Evolutionary conservation across 768 basidiomycete genomes (phyloP).

Genomic region (Boletus tomentosulus): DNA sequence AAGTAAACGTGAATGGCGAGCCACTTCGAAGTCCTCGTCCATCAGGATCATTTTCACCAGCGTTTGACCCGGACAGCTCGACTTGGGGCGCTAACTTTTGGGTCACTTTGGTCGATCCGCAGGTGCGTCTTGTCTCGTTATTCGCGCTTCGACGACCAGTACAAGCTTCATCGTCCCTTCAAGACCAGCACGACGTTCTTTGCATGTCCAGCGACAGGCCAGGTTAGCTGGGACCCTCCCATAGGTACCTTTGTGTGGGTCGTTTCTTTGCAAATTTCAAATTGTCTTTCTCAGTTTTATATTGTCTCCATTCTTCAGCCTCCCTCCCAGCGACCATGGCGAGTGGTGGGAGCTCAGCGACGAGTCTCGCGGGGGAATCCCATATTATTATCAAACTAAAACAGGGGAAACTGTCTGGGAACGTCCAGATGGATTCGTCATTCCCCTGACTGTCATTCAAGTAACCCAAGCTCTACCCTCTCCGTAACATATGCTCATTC

Average conservation of each 20-base stretch:
- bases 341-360: conserved; percentile 97
- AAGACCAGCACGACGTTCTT: conserved; percentile 72
- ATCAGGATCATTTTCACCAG: conserved; percentile 18
- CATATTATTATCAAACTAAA: conserved; percentile 94
- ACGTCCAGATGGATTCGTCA: conserved; percentile 83
- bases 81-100: conserved; percentile 91
- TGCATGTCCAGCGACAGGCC: conserved; percentile 88
- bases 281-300: conserved; percentile 12
- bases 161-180: conserved; percentile 5
- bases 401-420: conserved; percentile 92
- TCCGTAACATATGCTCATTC: conserved; percentile 3
- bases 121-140: conserved; percentile 46
- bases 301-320: conserved; percentile 35
- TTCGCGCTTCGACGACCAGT: conserved; percentile 7
- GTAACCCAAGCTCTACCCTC: conserved; percentile 34
- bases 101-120: conserved; percentile 90
- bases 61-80: conserved; percentile 36
- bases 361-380: conserved; percentile 74
- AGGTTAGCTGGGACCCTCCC: conserved; percentile 92
- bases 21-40: conserved; percentile 31
- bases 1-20: conserved; percentile 35
- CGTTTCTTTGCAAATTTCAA: conserved; percentile 12
- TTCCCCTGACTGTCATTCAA: conserved; percentile 86
- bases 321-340: conserved; percentile 79
- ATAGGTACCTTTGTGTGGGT: conserved; percentile 83